Percentiles rank a stretch among this genome's conserved stretches.
Evolutionary conservation across 140 eudicot species (phyloP).

Genomic region (Bidens hawaiensis): DNA sequence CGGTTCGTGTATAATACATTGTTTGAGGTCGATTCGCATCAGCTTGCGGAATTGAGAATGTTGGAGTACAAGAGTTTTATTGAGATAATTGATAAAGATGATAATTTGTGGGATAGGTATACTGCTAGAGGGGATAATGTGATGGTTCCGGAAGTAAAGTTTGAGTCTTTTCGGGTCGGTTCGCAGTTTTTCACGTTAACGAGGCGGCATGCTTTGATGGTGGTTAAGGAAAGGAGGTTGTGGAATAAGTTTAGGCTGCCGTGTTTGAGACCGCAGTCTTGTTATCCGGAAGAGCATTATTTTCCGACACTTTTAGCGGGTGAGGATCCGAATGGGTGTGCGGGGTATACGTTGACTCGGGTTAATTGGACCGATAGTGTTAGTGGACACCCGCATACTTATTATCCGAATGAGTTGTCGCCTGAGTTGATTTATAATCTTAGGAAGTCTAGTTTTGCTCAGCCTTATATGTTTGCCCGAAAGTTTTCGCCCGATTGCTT

Average conservation of each 20-base stretch:
- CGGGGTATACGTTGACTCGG: conserved; percentile 59
- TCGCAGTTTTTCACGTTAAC: conserved; percentile 74
- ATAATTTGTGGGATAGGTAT: conserved; percentile 60
- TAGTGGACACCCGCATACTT: conserved; percentile 82
- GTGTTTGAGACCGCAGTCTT: conserved; percentile 50
- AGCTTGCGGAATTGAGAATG: conserved; percentile 20
- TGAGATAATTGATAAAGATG: conserved; percentile 52
- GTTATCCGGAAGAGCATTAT: conserved; percentile 97
- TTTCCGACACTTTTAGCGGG: conserved; percentile 71
- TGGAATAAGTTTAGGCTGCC: conserved; percentile 83
- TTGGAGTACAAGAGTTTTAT: conserved; percentile 53
- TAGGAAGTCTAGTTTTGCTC: conserved; percentile 43
- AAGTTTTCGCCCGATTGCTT: conserved; percentile 82
- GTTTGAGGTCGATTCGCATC: conserved; percentile 26
- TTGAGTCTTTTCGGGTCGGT: conserved; percentile 59
- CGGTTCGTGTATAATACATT: conserved; percentile 42
- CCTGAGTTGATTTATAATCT: conserved; percentile 55
- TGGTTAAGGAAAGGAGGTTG: conserved; percentile 52
- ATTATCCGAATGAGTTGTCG: conserved; percentile 58
- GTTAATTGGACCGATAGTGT: conserved; percentile 87
- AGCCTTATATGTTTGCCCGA: conserved; percentile 69
- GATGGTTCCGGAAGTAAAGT: conserved; percentile 77
- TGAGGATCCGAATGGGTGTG: conserved; percentile 69
- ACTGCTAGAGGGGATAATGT: conserved; percentile 69
- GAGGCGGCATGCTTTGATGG: conserved; percentile 51